Base-by-base conservation (phyloP, 2,329 filamentous ascomycete species). In the Cadophora sp. region DNA sequence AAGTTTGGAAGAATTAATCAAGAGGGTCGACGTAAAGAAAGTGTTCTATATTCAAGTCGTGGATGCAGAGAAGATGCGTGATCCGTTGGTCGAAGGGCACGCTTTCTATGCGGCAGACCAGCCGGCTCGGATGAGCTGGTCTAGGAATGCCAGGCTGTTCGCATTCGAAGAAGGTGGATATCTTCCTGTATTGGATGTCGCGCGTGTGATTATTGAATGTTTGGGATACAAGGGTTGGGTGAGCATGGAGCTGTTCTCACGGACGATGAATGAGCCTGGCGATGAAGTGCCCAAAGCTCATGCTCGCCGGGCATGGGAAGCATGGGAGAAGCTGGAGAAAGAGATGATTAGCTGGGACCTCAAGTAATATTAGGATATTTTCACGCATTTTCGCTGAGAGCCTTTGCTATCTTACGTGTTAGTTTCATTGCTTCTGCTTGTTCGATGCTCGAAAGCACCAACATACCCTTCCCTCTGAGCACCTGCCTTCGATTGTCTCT, bases 31-130 rank as follows among this genome's bases (percentile, higher is more conserved):
- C 69, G 81, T 86, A 1, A 77, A 80, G 51, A 92, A 91, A 77
- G 83, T 94, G 0, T 92, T 93, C 73, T 92, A 91, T 73, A 83
- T 94, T 1, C 92, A 94, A 76, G 85, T 94, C 6, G 91, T 92
- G 4, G 91, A 94, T 75, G 92, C 88, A 0, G 90, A 92, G 77
- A 82, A 84, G 7, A 82, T 94, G 6, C 74, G 78, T 0, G 73
- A 81, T 6, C 91, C 91, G 0, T 78, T 94, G 2, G 73, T 84
- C 0, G 75, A 82, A 26, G 84, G 83, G 1, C 89, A 92, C 76
- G 77, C 81, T 4, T 90, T 86, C 74, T 86, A 89, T 79, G 80
- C 85, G 19, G 76, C 82, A 0, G 82, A 82, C 16, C 89, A 91
- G 77, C 85, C 85, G 6, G 76, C 85, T 1, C 80, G 89, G 3